Evolutionary conservation across 2,329 filamentous ascomycete genomes (phyloP).

Genomic region (Incumbomyces delicatus): DNA sequence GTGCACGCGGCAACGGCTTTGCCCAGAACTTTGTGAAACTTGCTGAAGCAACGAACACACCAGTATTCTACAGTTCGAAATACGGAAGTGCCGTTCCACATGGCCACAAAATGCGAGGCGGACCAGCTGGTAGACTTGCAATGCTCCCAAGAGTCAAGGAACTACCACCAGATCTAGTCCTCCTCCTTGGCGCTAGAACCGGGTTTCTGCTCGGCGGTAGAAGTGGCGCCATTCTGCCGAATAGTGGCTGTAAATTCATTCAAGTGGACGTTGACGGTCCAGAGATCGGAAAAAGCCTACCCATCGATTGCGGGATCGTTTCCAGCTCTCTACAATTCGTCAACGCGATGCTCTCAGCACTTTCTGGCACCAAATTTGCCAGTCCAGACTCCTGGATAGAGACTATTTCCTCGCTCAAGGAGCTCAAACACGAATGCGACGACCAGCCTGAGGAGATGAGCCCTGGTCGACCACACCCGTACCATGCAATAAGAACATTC

Average conservation of each 20-base stretch:
- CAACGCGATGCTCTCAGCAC: slow-evolving; percentile 18
- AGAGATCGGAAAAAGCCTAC: slow-evolving; percentile 34
- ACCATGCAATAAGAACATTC: slow-evolving; percentile 31
- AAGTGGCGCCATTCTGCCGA: slow-evolving; percentile 30
- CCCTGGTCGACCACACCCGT: slow-evolving; percentile 31
- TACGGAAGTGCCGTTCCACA: slow-evolving; percentile 18
- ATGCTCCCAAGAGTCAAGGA: slow-evolving; percentile 22
- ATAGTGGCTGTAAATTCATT: slow-evolving; percentile 27
- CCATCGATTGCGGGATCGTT: slow-evolving; percentile 34
- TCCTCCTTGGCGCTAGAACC: slow-evolving; percentile 34
- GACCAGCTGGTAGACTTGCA: slow-evolving; percentile 28
- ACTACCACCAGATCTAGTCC: slow-evolving; percentile 31
- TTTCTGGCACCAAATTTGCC: slow-evolving; percentile 6
- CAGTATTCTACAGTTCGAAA: slow-evolving; percentile 32
- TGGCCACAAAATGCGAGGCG: slow-evolving; percentile 27
- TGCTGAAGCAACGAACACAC: slow-evolving; percentile 27
- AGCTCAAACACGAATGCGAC: slow-evolving; percentile 14
- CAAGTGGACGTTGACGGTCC: slow-evolving; percentile 35
- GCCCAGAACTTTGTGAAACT: slow-evolving; percentile 26
- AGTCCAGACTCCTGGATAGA: neutral
- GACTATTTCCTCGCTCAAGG: slow-evolving; percentile 11
- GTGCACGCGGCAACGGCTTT: slow-evolving; percentile 21
- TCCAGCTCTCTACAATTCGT: slow-evolving; percentile 30
- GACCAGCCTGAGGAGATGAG: slow-evolving; percentile 21
- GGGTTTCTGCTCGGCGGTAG: slow-evolving; percentile 33